These are phyloP conservation scores for Mortierella sp. DNA, from an alignment of 371 early-diverging fungal genomes.

Conservation along the genomic window DNA sequence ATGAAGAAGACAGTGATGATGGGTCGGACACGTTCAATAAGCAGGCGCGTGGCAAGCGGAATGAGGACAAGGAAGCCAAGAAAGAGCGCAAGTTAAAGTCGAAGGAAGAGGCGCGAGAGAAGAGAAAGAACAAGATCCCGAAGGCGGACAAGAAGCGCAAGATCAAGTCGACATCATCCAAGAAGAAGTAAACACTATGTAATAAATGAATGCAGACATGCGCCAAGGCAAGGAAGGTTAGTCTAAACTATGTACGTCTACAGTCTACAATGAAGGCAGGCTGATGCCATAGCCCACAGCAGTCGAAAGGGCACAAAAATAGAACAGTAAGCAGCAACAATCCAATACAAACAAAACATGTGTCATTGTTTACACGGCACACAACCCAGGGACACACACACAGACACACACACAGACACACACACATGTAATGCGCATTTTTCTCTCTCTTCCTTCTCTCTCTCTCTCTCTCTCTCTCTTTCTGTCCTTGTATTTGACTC, in stretches of 20 bases:
- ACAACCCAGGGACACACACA: too few species aligned
- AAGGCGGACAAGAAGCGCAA: constrained; percentile 96
- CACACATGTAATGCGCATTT: too few species aligned
- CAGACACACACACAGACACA: too few species aligned
- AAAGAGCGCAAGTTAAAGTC: constrained; percentile 86
- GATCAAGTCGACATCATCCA: constrained; percentile 74
- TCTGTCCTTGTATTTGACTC: neutral
- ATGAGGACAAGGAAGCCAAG: constrained; percentile 91
- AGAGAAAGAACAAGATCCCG: constrained; percentile 93
- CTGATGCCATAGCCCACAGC: neutral
- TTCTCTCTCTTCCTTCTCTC: too few species aligned
- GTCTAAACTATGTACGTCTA: too few species aligned
- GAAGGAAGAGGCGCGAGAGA: constrained; percentile 92
- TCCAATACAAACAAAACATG: too few species aligned
- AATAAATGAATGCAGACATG: neutral
- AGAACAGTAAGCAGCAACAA: too few species aligned
- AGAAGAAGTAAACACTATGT: constrained; percentile 57
- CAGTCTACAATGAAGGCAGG: too few species aligned
- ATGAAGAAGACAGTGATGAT: constrained; percentile 53
- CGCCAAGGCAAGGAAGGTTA: neutral
- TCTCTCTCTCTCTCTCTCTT: too few species aligned
- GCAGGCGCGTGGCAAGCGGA: constrained; percentile 74
- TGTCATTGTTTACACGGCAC: too few species aligned
- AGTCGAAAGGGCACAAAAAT: neutral
- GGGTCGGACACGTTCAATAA: constrained; percentile 59